phyloP scores from a whole-genome alignment of 257 asterid genomes.

The Rubia yunnanensis region DNA sequence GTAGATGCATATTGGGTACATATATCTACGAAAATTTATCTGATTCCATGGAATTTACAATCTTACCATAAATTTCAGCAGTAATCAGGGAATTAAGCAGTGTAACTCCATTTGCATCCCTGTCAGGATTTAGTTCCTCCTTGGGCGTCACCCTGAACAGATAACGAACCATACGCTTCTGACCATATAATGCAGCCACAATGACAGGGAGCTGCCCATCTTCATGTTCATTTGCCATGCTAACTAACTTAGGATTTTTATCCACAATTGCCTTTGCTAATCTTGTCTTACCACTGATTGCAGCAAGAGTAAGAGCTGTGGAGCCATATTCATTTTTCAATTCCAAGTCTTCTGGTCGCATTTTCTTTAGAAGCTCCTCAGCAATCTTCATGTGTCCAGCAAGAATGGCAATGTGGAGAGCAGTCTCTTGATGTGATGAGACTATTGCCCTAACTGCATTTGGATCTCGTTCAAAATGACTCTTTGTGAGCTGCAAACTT shows the following conservation, averaged over 20 bases:
- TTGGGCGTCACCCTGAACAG: constrained; percentile 25
- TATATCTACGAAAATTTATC: neutral
- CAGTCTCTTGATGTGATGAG: constrained; percentile 31
- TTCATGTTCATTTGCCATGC: constrained; percentile 19
- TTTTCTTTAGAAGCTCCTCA: constrained; percentile 13
- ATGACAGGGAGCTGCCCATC: constrained; percentile 47
- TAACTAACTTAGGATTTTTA: constrained; percentile 19
- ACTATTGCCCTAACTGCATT: constrained; percentile 21
- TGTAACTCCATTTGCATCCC: constrained; percentile 23
- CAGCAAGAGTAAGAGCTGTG: constrained; percentile 31
- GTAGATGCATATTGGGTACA: neutral
- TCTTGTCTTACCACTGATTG: constrained; percentile 22
- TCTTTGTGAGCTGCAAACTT: constrained; percentile 1
- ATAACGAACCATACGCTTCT: constrained; percentile 24
- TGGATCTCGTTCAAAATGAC: neutral
- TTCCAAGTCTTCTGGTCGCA: constrained; percentile 23
- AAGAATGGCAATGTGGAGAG: constrained; percentile 34
- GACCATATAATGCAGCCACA: constrained; percentile 34
- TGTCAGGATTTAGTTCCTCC: constrained; percentile 18
- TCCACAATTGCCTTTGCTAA: constrained; percentile 24
- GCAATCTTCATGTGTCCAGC: constrained; percentile 27
- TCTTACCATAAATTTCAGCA: constrained; percentile 35
- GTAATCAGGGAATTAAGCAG: constrained; percentile 34
- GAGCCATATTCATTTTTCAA: constrained; percentile 26
- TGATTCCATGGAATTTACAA: neutral